Conservation (phyloP, 2,329 filamentous ascomycete species). For the Talaromyces sp. region DNA sequence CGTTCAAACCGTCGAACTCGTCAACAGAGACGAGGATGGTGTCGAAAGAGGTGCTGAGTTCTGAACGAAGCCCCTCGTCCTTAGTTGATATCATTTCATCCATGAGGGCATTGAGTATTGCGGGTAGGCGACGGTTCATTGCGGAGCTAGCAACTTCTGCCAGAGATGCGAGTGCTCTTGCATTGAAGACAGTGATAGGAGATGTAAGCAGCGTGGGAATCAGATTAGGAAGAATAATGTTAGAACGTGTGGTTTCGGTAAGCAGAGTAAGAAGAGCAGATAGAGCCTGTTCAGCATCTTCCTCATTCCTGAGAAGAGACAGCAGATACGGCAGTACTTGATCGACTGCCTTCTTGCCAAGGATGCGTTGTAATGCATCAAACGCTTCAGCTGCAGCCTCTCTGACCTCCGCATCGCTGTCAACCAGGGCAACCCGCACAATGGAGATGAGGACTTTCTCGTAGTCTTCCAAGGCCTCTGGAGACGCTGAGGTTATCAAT, state of each 20-base stretch:
- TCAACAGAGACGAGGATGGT: conserved; percentile 89
- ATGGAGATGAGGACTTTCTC: conserved; percentile 94
- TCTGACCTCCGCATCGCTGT: conserved; percentile 83
- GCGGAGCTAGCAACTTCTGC: conserved; percentile 85
- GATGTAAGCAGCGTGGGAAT: conserved; percentile 88
- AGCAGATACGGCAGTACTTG: conserved; percentile 92
- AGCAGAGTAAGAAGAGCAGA: conserved; percentile 90
- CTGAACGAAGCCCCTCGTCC: conserved; percentile 69
- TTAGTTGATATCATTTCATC: conserved; percentile 76
- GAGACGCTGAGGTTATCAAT: conserved; percentile 82
- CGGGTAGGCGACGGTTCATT: conserved; percentile 86
- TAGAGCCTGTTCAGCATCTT: conserved; percentile 86
- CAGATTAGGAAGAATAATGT: conserved; percentile 93
- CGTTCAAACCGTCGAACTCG: conserved; percentile 93
- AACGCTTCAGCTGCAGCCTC: conserved; percentile 97
- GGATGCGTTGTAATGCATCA: conserved; percentile 86
- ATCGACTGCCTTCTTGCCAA: conserved; percentile 92
- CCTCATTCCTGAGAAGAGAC: conserved; percentile 79
- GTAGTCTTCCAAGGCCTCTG: conserved; percentile 87
- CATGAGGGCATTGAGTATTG: conserved; percentile 90
- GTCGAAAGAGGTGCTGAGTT: conserved; percentile 80
- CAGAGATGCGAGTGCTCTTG: conserved; percentile 85
- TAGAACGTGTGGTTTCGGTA: conserved; percentile 88
- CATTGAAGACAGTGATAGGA: conserved; percentile 92
- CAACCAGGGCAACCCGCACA: conserved; percentile 86